Percentiles rank a stretch among this genome's conserved stretches.
phyloP scores from a whole-genome alignment of 768 basidiomycete species.

The Kwoniella dendrophila region DNA sequence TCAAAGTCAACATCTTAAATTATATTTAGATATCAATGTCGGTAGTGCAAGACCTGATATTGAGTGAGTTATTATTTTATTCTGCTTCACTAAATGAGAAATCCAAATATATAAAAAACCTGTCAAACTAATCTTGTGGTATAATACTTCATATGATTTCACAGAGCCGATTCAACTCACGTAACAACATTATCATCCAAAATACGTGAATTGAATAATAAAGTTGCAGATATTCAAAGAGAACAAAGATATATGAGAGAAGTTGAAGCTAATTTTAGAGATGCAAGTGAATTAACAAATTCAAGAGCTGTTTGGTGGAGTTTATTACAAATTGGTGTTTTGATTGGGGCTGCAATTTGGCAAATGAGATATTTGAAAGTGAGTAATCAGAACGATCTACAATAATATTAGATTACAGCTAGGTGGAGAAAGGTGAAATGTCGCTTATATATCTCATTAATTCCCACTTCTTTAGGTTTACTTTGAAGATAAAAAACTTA shows the following conservation, averaged over 20 bases:
- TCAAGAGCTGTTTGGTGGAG: slow-evolving; percentile 94
- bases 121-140: not conserved
- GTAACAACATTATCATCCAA: slow-evolving; percentile 58
- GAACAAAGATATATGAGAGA: slow-evolving; percentile 99
- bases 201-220: slow-evolving; percentile 88
- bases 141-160: too few relatives aligned
- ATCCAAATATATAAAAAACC: not conserved
- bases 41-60: slow-evolving; percentile 77
- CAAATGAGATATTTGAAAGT: slow-evolving; percentile 90
- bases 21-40: slow-evolving; percentile 92
- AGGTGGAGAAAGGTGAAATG: not conserved
- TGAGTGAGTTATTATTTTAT: slow-evolving; percentile 58
- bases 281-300: slow-evolving; percentile 88
- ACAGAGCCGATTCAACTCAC: slow-evolving; percentile 51
- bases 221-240: slow-evolving; percentile 85
- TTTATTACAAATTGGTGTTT: slow-evolving; percentile 77
- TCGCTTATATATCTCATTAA: not conserved
- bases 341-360: slow-evolving; percentile 86
- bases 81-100: too few relatives aligned
- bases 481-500: slow-evolving; percentile 50
- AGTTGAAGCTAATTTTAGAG: slow-evolving; percentile 83
- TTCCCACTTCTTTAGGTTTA: slow-evolving; percentile 24
- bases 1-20: slow-evolving; percentile 73
- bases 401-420: not conserved
- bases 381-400: slow-evolving; percentile 43